A percentile compares a stretch with the other conserved stretches of the same genome.
Conservation (phyloP, 495 filamentous ascomycete species). For the Daldinia bambusicola region DNA sequence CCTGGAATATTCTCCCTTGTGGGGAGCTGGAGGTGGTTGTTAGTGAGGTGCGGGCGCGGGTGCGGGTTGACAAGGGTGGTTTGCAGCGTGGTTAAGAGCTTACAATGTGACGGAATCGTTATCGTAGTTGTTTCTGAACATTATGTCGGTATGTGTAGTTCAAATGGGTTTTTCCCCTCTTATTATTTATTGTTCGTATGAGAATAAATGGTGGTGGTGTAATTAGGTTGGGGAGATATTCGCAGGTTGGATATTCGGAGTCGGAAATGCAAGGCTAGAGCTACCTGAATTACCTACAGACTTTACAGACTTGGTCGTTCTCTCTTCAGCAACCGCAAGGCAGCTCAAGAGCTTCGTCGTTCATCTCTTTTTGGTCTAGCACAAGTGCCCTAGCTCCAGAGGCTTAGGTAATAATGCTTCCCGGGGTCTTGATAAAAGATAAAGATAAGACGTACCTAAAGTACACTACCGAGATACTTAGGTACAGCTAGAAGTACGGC, state of each 20-base stretch:
- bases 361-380: constrained; percentile 43
- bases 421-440: too few relatives aligned
- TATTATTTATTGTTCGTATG: constrained; percentile 6
- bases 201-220: constrained; percentile 34
- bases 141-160: constrained; percentile 57
- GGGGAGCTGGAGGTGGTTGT: constrained; percentile 75
- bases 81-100: constrained; percentile 48
- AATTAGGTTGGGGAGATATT: constrained; percentile 40
- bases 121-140: constrained; percentile 99
- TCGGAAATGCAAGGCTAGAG: constrained; percentile 43
- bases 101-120: constrained; percentile 99
- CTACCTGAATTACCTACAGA: constrained; percentile 33
- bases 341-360: constrained; percentile 52
- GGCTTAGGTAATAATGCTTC: constrained; percentile 27
- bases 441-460: not conserved
- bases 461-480: constrained; percentile 5
- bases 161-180: not conserved
- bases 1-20: constrained; percentile 99
- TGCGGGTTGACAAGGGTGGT: constrained; percentile 37
- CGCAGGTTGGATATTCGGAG: constrained; percentile 40
- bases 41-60: constrained; percentile 26
- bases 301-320: constrained; percentile 24
- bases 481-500: not conserved
- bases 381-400: constrained; percentile 18
- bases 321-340: constrained; percentile 37